Percentiles rank a stretch among this genome's conserved stretches.
Conservation (phyloP, 306 rosid species). For the Delonix regia region DNA sequence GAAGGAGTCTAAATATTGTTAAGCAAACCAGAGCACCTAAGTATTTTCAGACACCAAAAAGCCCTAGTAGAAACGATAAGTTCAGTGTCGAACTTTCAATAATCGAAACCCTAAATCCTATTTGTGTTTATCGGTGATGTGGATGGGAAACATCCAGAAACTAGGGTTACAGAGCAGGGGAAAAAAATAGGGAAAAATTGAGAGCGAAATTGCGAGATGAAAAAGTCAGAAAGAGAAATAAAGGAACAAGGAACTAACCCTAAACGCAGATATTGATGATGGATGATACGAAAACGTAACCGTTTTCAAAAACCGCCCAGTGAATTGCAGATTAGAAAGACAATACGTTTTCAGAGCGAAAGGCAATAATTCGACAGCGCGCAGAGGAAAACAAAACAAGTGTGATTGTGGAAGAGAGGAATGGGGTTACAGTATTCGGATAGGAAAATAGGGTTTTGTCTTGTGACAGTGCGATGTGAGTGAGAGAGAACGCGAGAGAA, state of each 20-base stretch:
- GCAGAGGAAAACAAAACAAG: neutral
- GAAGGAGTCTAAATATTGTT: conserved; percentile 32
- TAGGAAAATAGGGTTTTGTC: conserved; percentile 61
- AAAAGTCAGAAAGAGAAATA: neutral
- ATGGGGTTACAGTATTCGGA: conserved; percentile 42
- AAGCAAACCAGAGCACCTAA: conserved; percentile 40
- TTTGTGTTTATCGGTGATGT: neutral
- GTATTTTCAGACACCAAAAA: conserved; percentile 40
- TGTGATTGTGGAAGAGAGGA: conserved; percentile 32
- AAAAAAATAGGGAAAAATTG: neutral
- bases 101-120: conserved; percentile 56
- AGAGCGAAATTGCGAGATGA: neutral
- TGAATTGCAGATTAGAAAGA: conserved; percentile 3
- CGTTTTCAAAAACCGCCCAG: conserved; percentile 56
- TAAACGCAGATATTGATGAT: conserved; percentile 53
- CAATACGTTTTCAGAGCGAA: neutral
- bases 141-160: conserved; percentile 26
- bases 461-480: conserved; percentile 44
- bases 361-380: neutral
- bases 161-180: conserved; percentile 58
- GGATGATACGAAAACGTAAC: conserved; percentile 50
- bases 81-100: conserved; percentile 32
- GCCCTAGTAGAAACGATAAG: conserved; percentile 51
- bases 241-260: conserved; percentile 56
- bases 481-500: conserved; percentile 46